Evolutionary conservation across 2,329 filamentous ascomycete genomes (phyloP).

Genomic region (Fusarium sp.): DNA sequence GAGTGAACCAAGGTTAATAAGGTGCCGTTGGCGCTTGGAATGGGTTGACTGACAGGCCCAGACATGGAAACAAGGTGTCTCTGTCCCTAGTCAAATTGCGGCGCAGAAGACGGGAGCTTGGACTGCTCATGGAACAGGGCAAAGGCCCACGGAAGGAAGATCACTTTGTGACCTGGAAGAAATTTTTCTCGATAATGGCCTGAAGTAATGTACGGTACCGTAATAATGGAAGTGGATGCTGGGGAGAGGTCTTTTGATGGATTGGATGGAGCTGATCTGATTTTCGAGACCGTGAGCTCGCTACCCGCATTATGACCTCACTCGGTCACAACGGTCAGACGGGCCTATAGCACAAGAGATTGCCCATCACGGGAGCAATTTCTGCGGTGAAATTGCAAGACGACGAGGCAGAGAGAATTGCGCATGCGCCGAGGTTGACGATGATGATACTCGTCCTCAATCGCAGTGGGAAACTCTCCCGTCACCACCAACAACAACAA

Average conservation of each 20-base stretch:
- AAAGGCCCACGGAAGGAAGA: not conserved
- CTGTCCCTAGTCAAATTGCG: not conserved
- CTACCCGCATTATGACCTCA: constrained; percentile 37
- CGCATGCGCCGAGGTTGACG: not conserved
- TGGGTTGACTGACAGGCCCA: constrained; percentile 4
- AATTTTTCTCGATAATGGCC: constrained; percentile 7
- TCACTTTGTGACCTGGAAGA: not conserved
- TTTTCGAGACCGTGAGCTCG: constrained; percentile 23
- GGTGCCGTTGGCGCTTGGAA: constrained; percentile 9
- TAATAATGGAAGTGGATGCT: constrained; percentile 3
- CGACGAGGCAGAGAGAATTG: not conserved
- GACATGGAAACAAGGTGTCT: not conserved
- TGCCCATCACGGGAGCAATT: constrained; percentile 8
- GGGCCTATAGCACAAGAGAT: constrained; percentile 8
- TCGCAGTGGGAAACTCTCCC: not conserved
- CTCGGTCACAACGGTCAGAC: constrained; percentile 16
- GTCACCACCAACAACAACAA: not conserved
- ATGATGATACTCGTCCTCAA: not conserved
- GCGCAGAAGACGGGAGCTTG: not conserved
- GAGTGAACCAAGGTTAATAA: not conserved
- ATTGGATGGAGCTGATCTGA: constrained; percentile 29
- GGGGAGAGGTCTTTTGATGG: not conserved
- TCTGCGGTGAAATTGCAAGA: not conserved
- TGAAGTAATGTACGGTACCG: not conserved
- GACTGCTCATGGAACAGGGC: not conserved